Base-by-base conservation (phyloP, 1,284 basidiomycete species). In the Stereum hirsutum region DNA sequence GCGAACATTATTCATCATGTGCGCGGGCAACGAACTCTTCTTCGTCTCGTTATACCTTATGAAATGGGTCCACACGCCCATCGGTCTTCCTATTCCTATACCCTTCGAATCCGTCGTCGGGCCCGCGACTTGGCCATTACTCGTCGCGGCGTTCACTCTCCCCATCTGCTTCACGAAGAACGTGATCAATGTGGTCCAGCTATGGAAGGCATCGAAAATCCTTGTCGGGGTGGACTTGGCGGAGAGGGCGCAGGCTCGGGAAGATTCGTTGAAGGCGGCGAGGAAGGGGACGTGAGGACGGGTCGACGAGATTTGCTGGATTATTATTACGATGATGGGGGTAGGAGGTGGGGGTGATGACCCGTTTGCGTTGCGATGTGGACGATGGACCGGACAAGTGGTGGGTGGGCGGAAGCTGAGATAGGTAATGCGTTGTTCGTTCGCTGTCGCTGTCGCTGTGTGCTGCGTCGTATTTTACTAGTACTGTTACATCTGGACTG, bases 121-220 rank as follows among this genome's bases (percentile, higher is more conserved):
- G 6, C 50, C 57, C 31, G 56, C 87, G 50, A 90, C 89, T n/a
- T 95, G 86, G 79, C 83, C 94, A 0, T 79, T 89, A 59, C 54
- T 86, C 7, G 62, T 94, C 48, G 92, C 87, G 0, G 52, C 68
- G 15, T 17, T 81, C 39, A 84, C 76, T 30, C 72, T 76, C 54
- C 88, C 85, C 1, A 68, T 97, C 44, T 95, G 82, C 57, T 58
- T 80, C 8, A 63, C 74, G 49, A 99, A 99, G 72, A 97, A 99
- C 62, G 57, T 95, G 48, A 91, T 99, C 69, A 98, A 97, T 62
- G 65, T 88, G 35, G 93, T 99, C 6, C 96, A 99, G 63, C 82
- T 98, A 52, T 98, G 94, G 94, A 99, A 99, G 63, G 95, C 95
- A 21, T 89, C 89, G 14, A 98, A 98, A 70, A 88, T 95, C 53